phyloP scores from a whole-genome alignment of 495 filamentous ascomycete species.

The Aspergillus bridgeri region DNA sequence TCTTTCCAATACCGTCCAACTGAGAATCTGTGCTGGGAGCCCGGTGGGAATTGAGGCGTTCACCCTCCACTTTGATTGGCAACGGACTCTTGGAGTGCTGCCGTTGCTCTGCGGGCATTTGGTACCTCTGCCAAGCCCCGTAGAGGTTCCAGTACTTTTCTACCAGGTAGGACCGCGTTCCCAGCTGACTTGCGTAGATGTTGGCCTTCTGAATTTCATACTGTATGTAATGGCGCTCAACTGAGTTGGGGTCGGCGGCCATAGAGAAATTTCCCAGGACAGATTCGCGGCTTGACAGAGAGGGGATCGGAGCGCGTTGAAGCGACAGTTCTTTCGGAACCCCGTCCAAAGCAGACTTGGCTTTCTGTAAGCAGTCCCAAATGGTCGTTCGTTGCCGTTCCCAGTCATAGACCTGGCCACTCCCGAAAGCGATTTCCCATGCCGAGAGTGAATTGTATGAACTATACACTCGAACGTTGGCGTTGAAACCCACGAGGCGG shows the following conservation, averaged over 20 bases:
- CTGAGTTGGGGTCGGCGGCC: conserved; percentile 24
- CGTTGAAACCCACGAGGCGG: conserved; percentile 69
- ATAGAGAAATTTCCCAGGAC: conserved; percentile 2
- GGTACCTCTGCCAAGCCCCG: conserved; percentile 46
- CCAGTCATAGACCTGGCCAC: conserved; percentile 67
- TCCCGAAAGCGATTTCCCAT: conserved; percentile 71
- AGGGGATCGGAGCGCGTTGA: conserved; percentile 13
- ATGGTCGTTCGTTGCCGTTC: conserved; percentile 63
- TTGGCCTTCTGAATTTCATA: conserved; percentile 84
- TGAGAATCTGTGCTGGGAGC: conserved; percentile 29
- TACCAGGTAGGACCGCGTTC: conserved; percentile 73
- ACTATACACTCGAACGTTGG: conserved; percentile 66
- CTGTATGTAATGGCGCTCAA: conserved; percentile 52
- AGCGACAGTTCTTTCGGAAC: conserved; percentile 61
- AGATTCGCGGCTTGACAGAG: not conserved
- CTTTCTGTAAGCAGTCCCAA: conserved; percentile 55
- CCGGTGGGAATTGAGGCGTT: conserved; percentile 5
- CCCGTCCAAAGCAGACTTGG: conserved; percentile 56
- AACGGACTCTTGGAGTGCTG: conserved; percentile 11
- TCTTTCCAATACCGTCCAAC: conserved; percentile 45
- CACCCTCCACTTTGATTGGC: conserved; percentile 19
- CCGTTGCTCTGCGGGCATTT: conserved; percentile 23
- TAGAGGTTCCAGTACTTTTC: conserved; percentile 73
- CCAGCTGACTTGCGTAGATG: conserved; percentile 71
- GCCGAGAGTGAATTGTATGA: conserved; percentile 66